Percentiles rank a stretch among this genome's conserved stretches.
These are phyloP conservation scores for Talaromyces sp. DNA, from an alignment of 2,329 filamentous ascomycete genomes.

Conservation along the genomic window DNA sequence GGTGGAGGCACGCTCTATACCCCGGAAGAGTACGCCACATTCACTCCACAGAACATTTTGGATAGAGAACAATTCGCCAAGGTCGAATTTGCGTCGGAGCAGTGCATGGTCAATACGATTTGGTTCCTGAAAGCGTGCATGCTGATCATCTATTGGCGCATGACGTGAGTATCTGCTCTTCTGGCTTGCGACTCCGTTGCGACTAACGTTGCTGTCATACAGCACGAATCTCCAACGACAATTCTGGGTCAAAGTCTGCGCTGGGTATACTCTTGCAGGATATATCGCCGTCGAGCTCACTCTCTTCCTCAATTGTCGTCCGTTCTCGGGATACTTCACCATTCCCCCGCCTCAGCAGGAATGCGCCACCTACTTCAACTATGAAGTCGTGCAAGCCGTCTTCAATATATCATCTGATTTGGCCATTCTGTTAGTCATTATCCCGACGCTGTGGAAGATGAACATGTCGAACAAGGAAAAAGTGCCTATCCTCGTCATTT, in stretches of 20 bases:
- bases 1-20: conserved; percentile 15
- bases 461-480: conserved; percentile 36
- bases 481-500: conserved; percentile 33
- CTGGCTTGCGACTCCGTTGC: conserved; percentile 18
- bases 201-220: conserved; percentile 1
- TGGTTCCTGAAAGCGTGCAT: conserved; percentile 46
- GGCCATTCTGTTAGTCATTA: conserved; percentile 38
- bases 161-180: conserved; percentile 31
- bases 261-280: conserved; percentile 41
- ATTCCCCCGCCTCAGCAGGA: conserved; percentile 41
- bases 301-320: conserved; percentile 49
- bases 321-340: conserved; percentile 50
- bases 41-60: conserved; percentile 11
- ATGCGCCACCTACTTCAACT: conserved; percentile 41
- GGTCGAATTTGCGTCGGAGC: conserved; percentile 17
- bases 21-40: conserved; percentile 13
- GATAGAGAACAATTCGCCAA: conserved; percentile 11
- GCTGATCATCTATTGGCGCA: conserved; percentile 47
- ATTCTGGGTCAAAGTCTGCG: conserved; percentile 38
- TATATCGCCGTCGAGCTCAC: conserved; percentile 50
- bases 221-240: conserved; percentile 30
- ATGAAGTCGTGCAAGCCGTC: conserved; percentile 42
- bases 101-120: conserved; percentile 19
- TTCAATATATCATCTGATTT: conserved; percentile 45
- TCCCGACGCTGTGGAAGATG: conserved; percentile 36